phyloP scores from a whole-genome alignment of 768 basidiomycete species.

The Grammothele lineata region DNA sequence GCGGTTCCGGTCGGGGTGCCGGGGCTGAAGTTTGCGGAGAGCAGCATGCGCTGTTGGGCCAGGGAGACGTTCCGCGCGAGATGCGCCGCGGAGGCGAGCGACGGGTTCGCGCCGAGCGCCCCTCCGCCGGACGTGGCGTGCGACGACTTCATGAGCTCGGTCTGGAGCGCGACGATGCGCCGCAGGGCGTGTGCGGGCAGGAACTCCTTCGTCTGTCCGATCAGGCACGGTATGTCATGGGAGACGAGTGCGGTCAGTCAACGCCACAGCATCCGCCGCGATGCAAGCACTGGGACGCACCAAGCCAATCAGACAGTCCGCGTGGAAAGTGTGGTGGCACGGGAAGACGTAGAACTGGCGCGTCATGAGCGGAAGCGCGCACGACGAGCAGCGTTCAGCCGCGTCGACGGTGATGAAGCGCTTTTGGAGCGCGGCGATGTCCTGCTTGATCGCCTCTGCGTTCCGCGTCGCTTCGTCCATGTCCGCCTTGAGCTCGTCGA shows the following conservation, averaged over 20 bases:
- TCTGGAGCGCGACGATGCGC: constrained; percentile 82
- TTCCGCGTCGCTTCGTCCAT: constrained; percentile 95
- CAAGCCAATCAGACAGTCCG: constrained; percentile 92
- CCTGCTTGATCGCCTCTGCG: constrained; percentile 90
- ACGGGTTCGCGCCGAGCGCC: constrained; percentile 28
- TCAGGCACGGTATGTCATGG: no score
- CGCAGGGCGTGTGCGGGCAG: constrained; percentile 78
- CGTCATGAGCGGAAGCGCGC: constrained; percentile 69
- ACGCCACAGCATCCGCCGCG: no score
- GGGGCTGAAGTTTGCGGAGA: constrained; percentile 68
- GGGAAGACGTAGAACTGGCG: constrained; percentile 99
- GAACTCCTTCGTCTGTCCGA: constrained; percentile 84
- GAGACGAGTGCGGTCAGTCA: background rate
- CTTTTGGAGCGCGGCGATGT: constrained; percentile 78
- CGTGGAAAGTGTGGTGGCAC: constrained; percentile 96
- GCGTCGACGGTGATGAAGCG: constrained; percentile 91
- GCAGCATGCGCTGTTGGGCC: constrained; percentile 59
- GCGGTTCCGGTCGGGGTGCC: no score
- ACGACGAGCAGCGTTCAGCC: constrained; percentile 81
- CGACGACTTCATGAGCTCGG: constrained; percentile 65
- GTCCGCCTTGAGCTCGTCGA: constrained; percentile 83
- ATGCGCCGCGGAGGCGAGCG: constrained; percentile 20
- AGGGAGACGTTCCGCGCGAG: constrained; percentile 36
- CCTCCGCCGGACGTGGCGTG: constrained; percentile 32
- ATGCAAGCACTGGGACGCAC: constrained; percentile 42